Conservation (phyloP, 2,329 filamentous ascomycete genomes). For the Colletotrichum zoysiae region DNA sequence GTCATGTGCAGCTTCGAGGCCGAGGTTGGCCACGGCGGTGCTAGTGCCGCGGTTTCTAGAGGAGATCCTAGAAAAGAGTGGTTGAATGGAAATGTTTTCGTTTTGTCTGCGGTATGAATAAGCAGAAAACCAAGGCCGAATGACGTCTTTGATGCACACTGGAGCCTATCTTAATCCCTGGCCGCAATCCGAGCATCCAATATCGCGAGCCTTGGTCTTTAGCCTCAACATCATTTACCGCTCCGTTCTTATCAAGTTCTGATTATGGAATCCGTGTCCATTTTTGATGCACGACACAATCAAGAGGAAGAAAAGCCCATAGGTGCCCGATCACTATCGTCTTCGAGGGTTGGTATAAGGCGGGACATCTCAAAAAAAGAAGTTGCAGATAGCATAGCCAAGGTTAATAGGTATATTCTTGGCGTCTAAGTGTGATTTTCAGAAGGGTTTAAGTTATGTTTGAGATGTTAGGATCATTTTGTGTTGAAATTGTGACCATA, state of each 20-base stretch:
- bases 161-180: neutral
- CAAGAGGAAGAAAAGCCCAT: too few species aligned
- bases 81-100: accelerated
- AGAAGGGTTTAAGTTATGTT: accelerated
- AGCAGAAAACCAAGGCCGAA: neutral
- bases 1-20: neutral
- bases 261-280: too few species aligned
- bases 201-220: neutral
- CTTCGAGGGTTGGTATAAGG: too few species aligned
- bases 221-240: too few species aligned
- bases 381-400: too few species aligned
- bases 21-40: neutral
- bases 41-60: neutral
- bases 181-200: neutral
- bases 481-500: neutral
- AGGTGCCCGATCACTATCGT: too few species aligned
- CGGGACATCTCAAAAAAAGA: too few species aligned
- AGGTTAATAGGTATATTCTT: too few species aligned
- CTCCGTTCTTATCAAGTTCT: neutral
- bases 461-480: neutral
- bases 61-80: accelerated
- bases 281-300: too few species aligned
- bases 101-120: neutral
- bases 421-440: accelerated
- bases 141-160: neutral